These are phyloP conservation scores for Claviceps digitariae DNA, from an alignment of 2,329 filamentous ascomycete genomes.

Conservation along the genomic window DNA sequence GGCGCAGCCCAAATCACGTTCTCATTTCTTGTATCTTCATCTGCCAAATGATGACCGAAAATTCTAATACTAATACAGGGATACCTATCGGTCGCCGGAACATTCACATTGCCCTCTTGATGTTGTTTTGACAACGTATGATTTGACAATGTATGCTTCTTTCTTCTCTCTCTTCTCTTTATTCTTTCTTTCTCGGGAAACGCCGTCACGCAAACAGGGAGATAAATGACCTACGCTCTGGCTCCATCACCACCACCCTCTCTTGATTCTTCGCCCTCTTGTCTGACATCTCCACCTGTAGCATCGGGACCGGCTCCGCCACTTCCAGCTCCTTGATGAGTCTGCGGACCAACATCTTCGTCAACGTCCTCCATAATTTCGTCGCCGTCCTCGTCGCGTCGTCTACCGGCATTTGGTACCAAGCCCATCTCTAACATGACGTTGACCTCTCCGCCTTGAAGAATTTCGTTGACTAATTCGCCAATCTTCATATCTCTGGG, in stretches of 20 bases:
- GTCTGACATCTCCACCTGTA: slow-evolving; percentile 79
- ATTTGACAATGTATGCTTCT: not conserved
- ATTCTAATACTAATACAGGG: slow-evolving; percentile 18
- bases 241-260: slow-evolving; percentile 93
- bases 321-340: slow-evolving; percentile 45
- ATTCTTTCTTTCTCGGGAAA: slow-evolving; percentile 7
- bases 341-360: slow-evolving; percentile 43
- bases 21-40: slow-evolving; percentile 12
- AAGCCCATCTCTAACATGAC: slow-evolving; percentile 58
- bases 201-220: slow-evolving; percentile 18
- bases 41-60: slow-evolving; percentile 11
- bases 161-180: not conserved
- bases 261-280: slow-evolving; percentile 77
- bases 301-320: slow-evolving; percentile 78
- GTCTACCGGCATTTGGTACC: slow-evolving; percentile 38
- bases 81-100: no score
- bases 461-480: slow-evolving; percentile 67
- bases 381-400: slow-evolving; percentile 35
- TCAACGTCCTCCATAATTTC: slow-evolving; percentile 47
- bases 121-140: slow-evolving; percentile 1
- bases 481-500: slow-evolving; percentile 76
- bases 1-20: slow-evolving; percentile 1
- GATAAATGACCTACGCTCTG: slow-evolving; percentile 80
- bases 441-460: slow-evolving; percentile 83
- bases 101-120: slow-evolving; percentile 4